Base-by-base conservation (phyloP, 805 yeast genomes). In the Yamadazyma ubonensis region DNA sequence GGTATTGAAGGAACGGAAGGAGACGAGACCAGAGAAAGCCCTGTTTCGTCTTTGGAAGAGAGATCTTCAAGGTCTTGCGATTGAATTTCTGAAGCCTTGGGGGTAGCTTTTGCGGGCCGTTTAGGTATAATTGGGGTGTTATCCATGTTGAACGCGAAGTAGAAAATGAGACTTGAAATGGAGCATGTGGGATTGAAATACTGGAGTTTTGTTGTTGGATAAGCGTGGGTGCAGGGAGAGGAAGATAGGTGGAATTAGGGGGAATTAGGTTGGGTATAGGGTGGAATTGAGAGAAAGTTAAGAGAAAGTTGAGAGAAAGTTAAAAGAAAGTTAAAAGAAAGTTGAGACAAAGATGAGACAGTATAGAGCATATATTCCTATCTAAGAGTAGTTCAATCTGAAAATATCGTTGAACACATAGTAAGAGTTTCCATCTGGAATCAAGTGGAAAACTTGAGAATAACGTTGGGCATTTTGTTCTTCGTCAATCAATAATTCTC, bases 321-420 rank as follows among this genome's bases (percentile, higher is more conserved):
- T 15, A 17, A 28, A 5, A 8, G n/a, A 16, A 29, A 29, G 17
- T 21, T 8, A 10, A 16, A 11, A 29, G 4, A 10, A 9, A 10
- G 19, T 7, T 15, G 10, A 28, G 6, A 8, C 30, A 28, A 11
- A 11, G 8, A 9, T 15, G 12, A 4, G 12, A 28, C 9, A 28
- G 16, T 29, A 38, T 21, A 14, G 29, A 23, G 26, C 7, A 23
- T 23, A 23, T 23, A 6, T 18, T 15, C 9, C 23, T 30, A 19
- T 19, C 27, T 81, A 63, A 76, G 81, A 77, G 70, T 85, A 88
- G 75, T 88, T 88, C 65, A 93, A 81, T 75, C 98, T 86, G 81
- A 93, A 93, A 52, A 93, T 87, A 62, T 93, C 99, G 70, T 93
- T 93, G 71, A 88, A 86, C 45, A 93, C 98, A 59, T 81, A 93